These are phyloP conservation scores for Diversispora eburnea DNA, from an alignment of 192 early-diverging fungal genomes.

Conservation along the genomic window DNA sequence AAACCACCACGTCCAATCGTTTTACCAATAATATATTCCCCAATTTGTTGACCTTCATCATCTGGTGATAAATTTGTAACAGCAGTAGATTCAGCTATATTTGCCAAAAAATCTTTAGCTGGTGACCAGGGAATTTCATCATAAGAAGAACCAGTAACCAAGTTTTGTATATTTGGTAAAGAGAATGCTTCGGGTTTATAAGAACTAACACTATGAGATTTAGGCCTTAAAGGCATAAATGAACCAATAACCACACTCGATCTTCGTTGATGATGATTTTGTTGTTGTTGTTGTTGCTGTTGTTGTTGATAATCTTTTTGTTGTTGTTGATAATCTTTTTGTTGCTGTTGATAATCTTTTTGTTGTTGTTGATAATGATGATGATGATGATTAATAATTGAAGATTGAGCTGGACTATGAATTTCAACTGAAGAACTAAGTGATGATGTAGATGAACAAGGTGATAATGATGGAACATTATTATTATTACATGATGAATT, in stretches of 20 bases:
- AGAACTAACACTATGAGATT: neutral
- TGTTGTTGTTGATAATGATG: neutral
- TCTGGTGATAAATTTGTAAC: conserved; percentile 32
- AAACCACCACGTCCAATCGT: conserved; percentile 76
- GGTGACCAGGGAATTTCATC: conserved; percentile 32
- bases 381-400: neutral
- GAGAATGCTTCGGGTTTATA: conserved; percentile 1
- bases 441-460: conserved; percentile 26
- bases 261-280: neutral
- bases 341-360: neutral
- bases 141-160: neutral
- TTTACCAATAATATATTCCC: conserved; percentile 64
- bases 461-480: conserved; percentile 19
- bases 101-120: conserved; percentile 32
- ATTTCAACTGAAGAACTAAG: conserved; percentile 10
- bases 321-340: too few relatives aligned
- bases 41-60: conserved; percentile 69
- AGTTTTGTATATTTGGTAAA: neutral
- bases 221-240: neutral
- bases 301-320: too few relatives aligned
- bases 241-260: too few relatives aligned
- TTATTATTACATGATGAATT: neutral
- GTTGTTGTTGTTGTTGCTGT: neutral
- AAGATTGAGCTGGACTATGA: neutral
- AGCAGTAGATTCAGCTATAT: neutral